Percentiles rank a stretch among this genome's conserved stretches.
Evolutionary conservation across 2,329 filamentous ascomycete species (phyloP).

Genomic region (Elsinoe arachidis): DNA sequence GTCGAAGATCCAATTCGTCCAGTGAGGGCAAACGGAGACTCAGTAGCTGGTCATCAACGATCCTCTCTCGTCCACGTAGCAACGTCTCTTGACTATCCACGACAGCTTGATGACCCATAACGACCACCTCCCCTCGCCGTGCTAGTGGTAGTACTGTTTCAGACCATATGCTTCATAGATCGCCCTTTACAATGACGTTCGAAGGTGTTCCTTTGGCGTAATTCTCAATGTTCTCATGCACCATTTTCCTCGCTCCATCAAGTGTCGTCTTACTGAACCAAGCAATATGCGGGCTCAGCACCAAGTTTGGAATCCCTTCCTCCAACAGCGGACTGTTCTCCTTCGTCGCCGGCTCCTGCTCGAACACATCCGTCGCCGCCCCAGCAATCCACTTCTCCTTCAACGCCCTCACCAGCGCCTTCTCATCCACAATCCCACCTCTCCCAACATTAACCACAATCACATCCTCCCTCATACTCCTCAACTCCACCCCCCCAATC

Average conservation of each 20-base stretch:
- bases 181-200: constrained; percentile 29
- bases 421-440: constrained; percentile 45
- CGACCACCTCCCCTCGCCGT: neutral
- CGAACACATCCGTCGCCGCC: constrained; percentile 45
- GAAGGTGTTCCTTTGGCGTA: constrained; percentile 34
- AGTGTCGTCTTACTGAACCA: constrained; percentile 44
- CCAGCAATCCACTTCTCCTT: constrained; percentile 39
- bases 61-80: neutral
- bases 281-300: constrained; percentile 45
- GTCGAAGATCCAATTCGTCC: neutral
- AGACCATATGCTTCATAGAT: neutral
- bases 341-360: constrained; percentile 38
- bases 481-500: constrained; percentile 31
- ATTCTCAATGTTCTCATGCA: constrained; percentile 41
- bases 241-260: constrained; percentile 36
- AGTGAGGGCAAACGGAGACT: neutral
- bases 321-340: constrained; percentile 39
- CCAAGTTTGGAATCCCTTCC: constrained; percentile 40
- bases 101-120: neutral
- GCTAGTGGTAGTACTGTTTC: neutral
- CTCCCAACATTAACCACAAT: constrained; percentile 42
- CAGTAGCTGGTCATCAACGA: neutral
- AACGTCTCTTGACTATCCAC: neutral
- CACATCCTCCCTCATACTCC: constrained; percentile 36
- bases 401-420: constrained; percentile 38